Evolutionary conservation across 2,329 filamentous ascomycete species (phyloP), one percentile per base, ranked within the genome.

Genomic region (Fusarium dlaminii): DNA sequence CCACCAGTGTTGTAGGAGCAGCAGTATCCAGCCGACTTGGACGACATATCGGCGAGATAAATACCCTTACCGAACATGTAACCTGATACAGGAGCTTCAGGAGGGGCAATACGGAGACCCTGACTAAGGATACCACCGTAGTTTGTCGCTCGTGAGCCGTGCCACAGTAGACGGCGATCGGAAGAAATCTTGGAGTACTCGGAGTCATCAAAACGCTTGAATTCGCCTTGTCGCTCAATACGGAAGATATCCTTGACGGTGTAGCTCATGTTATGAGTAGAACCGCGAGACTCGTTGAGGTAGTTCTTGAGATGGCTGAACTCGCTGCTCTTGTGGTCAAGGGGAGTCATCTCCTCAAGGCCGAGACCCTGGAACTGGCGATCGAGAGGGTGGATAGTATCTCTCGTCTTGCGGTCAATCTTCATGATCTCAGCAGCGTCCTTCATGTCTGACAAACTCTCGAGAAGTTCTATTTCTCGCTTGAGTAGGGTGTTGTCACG

Each of bases 51-150:
- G 6, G 94, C 94, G 5, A 97, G 88, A 79, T 97, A 97, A 52
- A 97, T 93, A 49, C 94, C 94, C 82, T 97, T 97, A 65, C 92
- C 94, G 75, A 97, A 97, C 93, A 96, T 96, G 84, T 96, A 95
- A 3, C 94, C 94, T 9, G 87, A 89, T 0, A 91, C 91, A 0
- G 94, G 95, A 0, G 94, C 94, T 81, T 97, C 92, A 0, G 92
- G 92, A 0, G 95, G 95, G 12, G 95, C 95, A 74, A 97, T 97
- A n/a, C 94, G 92, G 12, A 98, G 88, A 73, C 95, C 95, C 81
- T 97, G 94, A 65, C 91, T 93, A 46, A 97, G 89, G 67, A 98
- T 98, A 79, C 94, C 95, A 78, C 92, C 94, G 74, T 92, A 97
- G 81, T 97, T 97, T 59, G 93, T 96, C 37, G 87, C 89, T 39